These are phyloP conservation scores for Pontederia paniculata DNA, from an alignment of 176 grass and related monocot genomes.

Conservation along the genomic window DNA sequence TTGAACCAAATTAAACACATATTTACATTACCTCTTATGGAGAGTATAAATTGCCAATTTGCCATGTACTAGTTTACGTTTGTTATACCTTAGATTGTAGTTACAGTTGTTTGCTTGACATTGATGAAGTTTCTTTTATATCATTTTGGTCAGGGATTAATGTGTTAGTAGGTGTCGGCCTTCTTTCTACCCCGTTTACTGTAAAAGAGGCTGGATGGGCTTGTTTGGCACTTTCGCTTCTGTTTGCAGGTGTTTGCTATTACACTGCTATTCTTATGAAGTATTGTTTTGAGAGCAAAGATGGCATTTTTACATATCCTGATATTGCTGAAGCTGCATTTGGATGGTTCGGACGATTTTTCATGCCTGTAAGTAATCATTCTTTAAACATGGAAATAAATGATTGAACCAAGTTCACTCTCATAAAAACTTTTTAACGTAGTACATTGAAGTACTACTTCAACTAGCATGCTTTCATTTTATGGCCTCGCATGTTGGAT, in stretches of 20 bases:
- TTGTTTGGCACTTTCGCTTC: slow-evolving; percentile 38
- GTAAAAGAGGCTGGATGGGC: slow-evolving; percentile 82
- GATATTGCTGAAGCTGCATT: slow-evolving; percentile 97
- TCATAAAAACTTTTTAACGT: too few species aligned
- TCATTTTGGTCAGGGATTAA: slow-evolving; percentile 44
- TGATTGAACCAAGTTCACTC: too few species aligned
- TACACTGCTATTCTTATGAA: slow-evolving; percentile 82
- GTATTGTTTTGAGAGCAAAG: slow-evolving; percentile 85
- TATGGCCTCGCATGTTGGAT: background rate
- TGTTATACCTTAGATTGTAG: background rate
- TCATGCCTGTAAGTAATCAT: slow-evolving; percentile 57
- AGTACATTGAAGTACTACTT: too few species aligned
- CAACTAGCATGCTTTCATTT: too few species aligned
- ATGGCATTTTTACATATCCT: slow-evolving; percentile 74
- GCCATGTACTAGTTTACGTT: background rate
- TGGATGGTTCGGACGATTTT: slow-evolving; percentile 59
- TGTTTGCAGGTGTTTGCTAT: slow-evolving; percentile 63
- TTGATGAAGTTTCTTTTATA: background rate
- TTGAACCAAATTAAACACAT: background rate
- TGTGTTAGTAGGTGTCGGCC: slow-evolving; percentile 75
- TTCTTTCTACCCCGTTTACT: slow-evolving; percentile 82
- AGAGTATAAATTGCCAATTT: background rate
- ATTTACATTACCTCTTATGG: background rate
- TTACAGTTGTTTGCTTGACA: background rate
- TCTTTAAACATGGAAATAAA: slow-evolving; percentile 18